phyloP scores from a whole-genome alignment of 176 grass and related monocot genomes.

The Aegilops sharonensis region DNA sequence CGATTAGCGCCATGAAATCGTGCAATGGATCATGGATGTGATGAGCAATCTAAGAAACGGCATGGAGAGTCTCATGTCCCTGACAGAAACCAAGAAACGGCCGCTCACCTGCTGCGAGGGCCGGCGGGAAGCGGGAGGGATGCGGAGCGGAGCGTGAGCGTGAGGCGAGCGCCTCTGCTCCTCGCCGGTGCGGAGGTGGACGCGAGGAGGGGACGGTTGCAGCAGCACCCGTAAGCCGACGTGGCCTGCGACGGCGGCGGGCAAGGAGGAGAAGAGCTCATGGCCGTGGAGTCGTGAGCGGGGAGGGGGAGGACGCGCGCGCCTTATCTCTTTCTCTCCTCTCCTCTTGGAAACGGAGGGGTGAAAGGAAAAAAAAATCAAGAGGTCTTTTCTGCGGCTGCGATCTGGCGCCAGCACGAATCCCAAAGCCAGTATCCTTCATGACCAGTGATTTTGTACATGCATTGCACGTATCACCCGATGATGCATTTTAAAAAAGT shows the following conservation, averaged over 20 bases:
- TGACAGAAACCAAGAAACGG: neutral
- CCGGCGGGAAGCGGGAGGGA: neutral
- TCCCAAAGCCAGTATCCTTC: neutral
- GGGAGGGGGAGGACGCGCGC: constrained; percentile 30
- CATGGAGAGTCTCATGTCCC: neutral
- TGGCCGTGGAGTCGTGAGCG: constrained; percentile 30
- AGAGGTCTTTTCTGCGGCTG: constrained; percentile 17
- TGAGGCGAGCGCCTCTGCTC: neutral
- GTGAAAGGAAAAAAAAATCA: neutral
- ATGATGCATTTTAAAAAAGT: too few species aligned
- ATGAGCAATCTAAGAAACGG: neutral
- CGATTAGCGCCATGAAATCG: neutral
- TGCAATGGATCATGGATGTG: neutral
- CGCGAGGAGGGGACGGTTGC: constrained; percentile 28
- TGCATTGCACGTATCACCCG: too few species aligned
- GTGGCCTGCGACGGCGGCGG: constrained; percentile 13
- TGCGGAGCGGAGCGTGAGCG: neutral
- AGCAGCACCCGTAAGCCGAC: constrained; percentile 32
- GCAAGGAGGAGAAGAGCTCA: constrained; percentile 13
- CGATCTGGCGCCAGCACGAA: neutral
- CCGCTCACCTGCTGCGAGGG: constrained; percentile 15
- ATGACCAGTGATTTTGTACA: too few species aligned
- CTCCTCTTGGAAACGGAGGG: neutral
- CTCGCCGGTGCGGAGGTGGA: constrained; percentile 11
- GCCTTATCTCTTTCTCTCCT: constrained; percentile 35